phyloP scores from a whole-genome alignment of 2,329 filamentous ascomycete genomes.

The Teratosphaeria zuluensis region DNA sequence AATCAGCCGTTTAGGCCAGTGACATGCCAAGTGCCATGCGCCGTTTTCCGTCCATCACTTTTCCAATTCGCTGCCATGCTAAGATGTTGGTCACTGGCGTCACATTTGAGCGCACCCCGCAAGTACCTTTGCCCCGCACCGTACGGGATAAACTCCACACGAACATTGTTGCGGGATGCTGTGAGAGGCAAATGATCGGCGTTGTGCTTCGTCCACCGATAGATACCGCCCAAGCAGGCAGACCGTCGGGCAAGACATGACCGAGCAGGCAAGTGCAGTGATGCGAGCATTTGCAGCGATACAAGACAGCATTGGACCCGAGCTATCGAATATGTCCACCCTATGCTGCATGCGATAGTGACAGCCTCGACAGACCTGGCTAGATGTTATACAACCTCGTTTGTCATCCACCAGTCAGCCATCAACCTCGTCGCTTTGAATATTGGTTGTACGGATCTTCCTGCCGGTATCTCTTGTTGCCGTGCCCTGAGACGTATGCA shows the following conservation, averaged over 20 bases:
- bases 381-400: not conserved
- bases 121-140: not conserved
- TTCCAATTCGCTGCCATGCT: not conserved
- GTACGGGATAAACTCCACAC: not conserved
- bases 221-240: not conserved
- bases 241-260: not conserved
- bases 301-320: not conserved
- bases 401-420: not conserved
- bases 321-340: not conserved
- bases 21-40: not conserved
- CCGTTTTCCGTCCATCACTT: not conserved
- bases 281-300: not conserved
- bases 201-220: not conserved
- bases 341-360: not conserved
- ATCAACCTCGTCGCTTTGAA: conserved; percentile 14
- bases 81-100: not conserved
- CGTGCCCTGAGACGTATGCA: conserved; percentile 26
- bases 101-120: not conserved
- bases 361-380: not conserved
- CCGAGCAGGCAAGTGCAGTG: not conserved
- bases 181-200: conserved; percentile 1
- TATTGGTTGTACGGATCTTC: conserved; percentile 19
- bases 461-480: conserved; percentile 38
- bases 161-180: not conserved
- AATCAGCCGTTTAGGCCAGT: not conserved